phyloP scores from a whole-genome alignment of 208 protist genomes.

The Naegleria fowleri region DNA sequence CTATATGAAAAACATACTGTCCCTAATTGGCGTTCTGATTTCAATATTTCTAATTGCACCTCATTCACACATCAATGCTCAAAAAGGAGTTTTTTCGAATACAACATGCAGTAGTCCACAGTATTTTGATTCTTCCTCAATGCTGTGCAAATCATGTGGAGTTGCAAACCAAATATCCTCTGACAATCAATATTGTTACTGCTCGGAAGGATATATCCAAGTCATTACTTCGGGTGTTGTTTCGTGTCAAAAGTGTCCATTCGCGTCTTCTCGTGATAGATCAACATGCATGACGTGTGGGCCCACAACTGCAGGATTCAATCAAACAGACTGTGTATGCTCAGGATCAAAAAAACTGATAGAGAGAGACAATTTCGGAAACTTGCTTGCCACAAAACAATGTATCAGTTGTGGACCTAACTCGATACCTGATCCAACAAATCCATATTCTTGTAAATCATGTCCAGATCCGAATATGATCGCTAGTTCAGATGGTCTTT shows the following conservation, averaged over 20 bases:
- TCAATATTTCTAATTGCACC: too few species aligned
- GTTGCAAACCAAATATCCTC: not conserved
- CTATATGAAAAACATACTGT: too few species aligned
- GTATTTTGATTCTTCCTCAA: slow-evolving; percentile 1
- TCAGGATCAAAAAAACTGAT: not conserved
- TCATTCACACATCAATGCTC: too few species aligned
- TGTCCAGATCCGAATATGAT: not conserved
- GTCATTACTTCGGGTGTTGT: not conserved
- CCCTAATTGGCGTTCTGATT: too few species aligned
- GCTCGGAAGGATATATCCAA: not conserved
- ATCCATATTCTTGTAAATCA: not conserved
- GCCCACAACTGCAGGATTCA: not conserved
- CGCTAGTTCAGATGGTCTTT: not conserved
- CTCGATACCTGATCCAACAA: not conserved
- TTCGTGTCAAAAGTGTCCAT: not conserved
- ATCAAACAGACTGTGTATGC: not conserved
- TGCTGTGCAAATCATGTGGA: not conserved
- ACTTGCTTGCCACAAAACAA: not conserved
- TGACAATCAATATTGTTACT: not conserved
- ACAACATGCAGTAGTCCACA: not conserved
- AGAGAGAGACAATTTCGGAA: not conserved
- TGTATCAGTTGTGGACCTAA: not conserved
- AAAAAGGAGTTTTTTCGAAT: too few species aligned
- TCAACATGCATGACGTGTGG: not conserved
- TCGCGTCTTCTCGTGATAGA: not conserved